Conservation (phyloP, 768 basidiomycete species). For the Postia placenta region DNA sequence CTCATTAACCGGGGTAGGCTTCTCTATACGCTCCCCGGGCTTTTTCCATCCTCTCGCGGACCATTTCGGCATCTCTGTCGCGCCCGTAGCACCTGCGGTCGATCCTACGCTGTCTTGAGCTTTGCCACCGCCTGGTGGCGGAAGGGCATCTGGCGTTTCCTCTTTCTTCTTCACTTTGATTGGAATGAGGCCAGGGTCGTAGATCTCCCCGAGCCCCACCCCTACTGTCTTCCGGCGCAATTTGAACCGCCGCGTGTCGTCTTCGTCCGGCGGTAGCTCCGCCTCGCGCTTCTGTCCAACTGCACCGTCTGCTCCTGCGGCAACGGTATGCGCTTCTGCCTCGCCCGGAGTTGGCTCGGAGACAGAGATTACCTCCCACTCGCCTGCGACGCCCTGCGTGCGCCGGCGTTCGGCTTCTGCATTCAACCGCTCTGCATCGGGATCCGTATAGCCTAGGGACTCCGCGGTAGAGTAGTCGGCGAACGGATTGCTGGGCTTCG, state of each 20-base stretch:
- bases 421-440: slow-evolving; percentile 60
- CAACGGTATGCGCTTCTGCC: slow-evolving; percentile 8
- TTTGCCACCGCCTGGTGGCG: neutral
- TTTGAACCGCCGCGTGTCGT: slow-evolving; percentile 53
- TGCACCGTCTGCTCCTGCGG: slow-evolving; percentile 10
- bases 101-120: neutral
- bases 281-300: slow-evolving; percentile 20
- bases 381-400: slow-evolving; percentile 66
- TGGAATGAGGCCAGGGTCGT: slow-evolving; percentile 69
- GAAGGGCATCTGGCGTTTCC: slow-evolving; percentile 7
- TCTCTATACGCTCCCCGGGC: slow-evolving; percentile 14
- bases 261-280: slow-evolving; percentile 36
- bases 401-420: slow-evolving; percentile 54
- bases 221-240: slow-evolving; percentile 56
- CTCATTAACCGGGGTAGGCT: neutral
- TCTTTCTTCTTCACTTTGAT: slow-evolving; percentile 62
- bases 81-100: neutral
- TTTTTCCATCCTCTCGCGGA: slow-evolving; percentile 22
- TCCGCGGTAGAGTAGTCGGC: slow-evolving; percentile 87
- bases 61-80: slow-evolving; percentile 19
- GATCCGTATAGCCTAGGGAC: slow-evolving; percentile 75
- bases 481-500: slow-evolving; percentile 59
- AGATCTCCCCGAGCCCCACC: slow-evolving; percentile 69
- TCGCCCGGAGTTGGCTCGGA: slow-evolving; percentile 19
- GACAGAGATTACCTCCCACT: slow-evolving; percentile 66